A percentile compares a stretch with the other conserved stretches of the same genome.
Evolutionary conservation across 129 eudicot species (phyloP).

Genomic region (Heracleum sosnowskyi): DNA sequence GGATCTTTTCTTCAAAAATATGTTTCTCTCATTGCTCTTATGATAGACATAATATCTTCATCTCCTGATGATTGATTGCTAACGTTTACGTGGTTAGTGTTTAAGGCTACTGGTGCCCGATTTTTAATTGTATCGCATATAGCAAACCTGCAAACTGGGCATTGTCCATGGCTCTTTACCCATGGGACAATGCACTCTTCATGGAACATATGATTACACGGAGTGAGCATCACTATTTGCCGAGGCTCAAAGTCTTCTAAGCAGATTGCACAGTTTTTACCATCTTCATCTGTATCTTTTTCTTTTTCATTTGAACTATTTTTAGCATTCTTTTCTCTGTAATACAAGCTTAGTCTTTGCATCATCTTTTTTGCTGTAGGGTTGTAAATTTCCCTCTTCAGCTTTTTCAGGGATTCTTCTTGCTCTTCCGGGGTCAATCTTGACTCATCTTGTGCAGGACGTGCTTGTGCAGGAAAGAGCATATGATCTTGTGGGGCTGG

Average conservation of each 20-base stretch:
- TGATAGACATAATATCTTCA: constrained; percentile 19
- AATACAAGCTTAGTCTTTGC: constrained; percentile 29
- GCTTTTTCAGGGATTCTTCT: constrained; percentile 30
- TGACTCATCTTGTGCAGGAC: constrained; percentile 20
- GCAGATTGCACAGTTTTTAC: constrained; percentile 62
- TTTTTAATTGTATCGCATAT: constrained; percentile 16
- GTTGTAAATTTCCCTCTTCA: constrained; percentile 59
- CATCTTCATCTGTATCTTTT: constrained; percentile 10
- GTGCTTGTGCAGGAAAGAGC: background rate
- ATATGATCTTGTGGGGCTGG: background rate
- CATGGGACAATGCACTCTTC: constrained; percentile 82
- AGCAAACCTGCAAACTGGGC: constrained; percentile 68
- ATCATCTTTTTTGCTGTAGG: constrained; percentile 37
- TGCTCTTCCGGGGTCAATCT: constrained; percentile 36
- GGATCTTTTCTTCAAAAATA: background rate
- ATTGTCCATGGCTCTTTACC: constrained; percentile 56
- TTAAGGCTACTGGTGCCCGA: background rate
- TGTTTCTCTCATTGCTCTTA: constrained; percentile 30
- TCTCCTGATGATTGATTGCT: constrained; percentile 16
- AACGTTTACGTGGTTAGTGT: background rate
- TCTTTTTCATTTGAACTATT: constrained; percentile 10
- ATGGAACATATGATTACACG: constrained; percentile 77
- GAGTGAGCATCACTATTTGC: constrained; percentile 52
- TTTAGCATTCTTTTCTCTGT: constrained; percentile 19
- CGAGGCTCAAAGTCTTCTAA: constrained; percentile 59